Evolutionary conservation across 345 rosid genomes (phyloP), one percentile per base, ranked within the genome.

Genomic region (Camelina sativa): DNA sequence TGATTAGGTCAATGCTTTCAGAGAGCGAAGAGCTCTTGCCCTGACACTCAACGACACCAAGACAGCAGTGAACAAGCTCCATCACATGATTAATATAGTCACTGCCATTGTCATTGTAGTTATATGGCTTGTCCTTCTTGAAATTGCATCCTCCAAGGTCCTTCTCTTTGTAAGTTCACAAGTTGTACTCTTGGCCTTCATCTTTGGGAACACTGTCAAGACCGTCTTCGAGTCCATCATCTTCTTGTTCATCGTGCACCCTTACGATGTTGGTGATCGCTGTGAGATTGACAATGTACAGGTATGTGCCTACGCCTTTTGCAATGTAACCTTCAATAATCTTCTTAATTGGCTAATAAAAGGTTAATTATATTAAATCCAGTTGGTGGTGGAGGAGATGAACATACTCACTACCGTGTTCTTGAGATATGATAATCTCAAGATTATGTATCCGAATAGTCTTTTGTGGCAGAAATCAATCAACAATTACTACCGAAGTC

Each of bases 11-110:
- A 86, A 86, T 82, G 93, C 86, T 44, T 95, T 90, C 70, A 88
- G 99, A 80, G 97, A 92, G 75, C 82, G 97, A 74, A 86, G 85
- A 80, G 99, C 99, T 38, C 97, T 95, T 44, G 91, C 99, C n/a
- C 46, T 95, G 76, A 90, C 98, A 3, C 76, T 94, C 50, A 91
- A 94, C 41, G 97, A 91, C 65, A 91, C 99, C 30, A 91, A 94
- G 71, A 94, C 98, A 43, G 98, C 97, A 0, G 97, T 95, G 67
- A 86, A 88, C 84, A 90, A 85, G 77, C 97, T 95, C 34, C 97
- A 90, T 76, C 86, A 82, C 0, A 83, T 95, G 85, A 83, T 89
- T 4, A 89, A 95, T 67, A 60, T 73, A 11, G 19, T 87, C 22
- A 89, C 84, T n/a, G 80, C 69, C 23, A 69, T 72, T 51, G 69